Evolutionary conservation across 2,329 filamentous ascomycete genomes (phyloP), one percentile per base, ranked within the genome.

Genomic region (Scedosporium apiospermum): DNA sequence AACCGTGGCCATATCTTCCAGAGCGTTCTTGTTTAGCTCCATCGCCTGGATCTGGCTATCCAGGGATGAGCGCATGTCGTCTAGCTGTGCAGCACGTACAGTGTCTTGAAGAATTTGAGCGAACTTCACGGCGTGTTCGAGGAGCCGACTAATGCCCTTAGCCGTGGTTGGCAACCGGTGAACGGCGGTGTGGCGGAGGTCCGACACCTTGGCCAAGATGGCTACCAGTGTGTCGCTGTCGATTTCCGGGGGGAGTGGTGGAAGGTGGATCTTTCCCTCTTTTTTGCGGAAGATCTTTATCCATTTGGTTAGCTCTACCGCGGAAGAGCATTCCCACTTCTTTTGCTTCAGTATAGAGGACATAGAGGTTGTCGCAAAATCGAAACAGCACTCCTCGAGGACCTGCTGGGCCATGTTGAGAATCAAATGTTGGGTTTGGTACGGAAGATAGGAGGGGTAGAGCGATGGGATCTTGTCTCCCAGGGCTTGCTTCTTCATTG

Each of bases 351-450:
- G 65, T 14, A 72, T 61, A 0, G 63, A 63, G 6, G 74, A 72
- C 16, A 73, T 57, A 69, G 70, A 73, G 61, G 67, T 70, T n/a
- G 64, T 66, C 23, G 68, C 68, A 59, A 76, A 77, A 6, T 75
- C 70, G 64, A 75, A 77, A 65, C 74, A 77, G 62, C 70, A 72
- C 62, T 74, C 71, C 64, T 77, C 75, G 4, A 77, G 68, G 18
- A 75, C 57, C 6, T 66, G 64, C 64, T 77, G 75, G 6, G 67
- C 65, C 46, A 68, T 70, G 34, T 67, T 72, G n/a, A 77, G 69
- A 46, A 77, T 70, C 2, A 68, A 58, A 66, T 77, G 73, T 62
- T 76, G 74, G 3, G 71, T 64, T 34, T 67, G 65, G 65, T 74
- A 77, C 4, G 72, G 72, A 12, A 77, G 65, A 38, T 68, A 72